Evolutionary conservation across 2,329 filamentous ascomycete species (phyloP).

Genomic region (Trichoderma koningiopsis): DNA sequence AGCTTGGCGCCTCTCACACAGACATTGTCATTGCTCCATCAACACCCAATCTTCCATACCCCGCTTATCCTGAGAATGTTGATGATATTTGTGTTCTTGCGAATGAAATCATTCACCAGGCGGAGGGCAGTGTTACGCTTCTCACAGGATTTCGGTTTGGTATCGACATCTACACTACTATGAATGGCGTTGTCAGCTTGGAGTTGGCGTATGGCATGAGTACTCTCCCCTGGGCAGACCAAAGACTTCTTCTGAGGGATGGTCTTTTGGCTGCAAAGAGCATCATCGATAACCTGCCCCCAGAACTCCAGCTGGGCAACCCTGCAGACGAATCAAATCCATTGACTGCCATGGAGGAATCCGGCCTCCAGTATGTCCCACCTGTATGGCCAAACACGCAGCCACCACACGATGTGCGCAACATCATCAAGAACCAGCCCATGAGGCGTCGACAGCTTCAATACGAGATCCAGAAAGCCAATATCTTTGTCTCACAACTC

Average conservation of each 20-base stretch:
- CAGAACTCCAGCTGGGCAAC: conserved; percentile 63
- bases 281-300: conserved; percentile 67
- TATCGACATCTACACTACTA: conserved; percentile 76
- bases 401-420: conserved; percentile 54
- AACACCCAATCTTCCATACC: conserved; percentile 74
- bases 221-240: conserved; percentile 75
- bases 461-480: conserved; percentile 89
- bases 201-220: conserved; percentile 82
- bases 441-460: conserved; percentile 62
- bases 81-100: conserved; percentile 81
- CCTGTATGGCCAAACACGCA: conserved; percentile 51
- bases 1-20: conserved; percentile 70
- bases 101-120: conserved; percentile 70
- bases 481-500: conserved; percentile 81
- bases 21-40: conserved; percentile 76
- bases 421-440: conserved; percentile 52
- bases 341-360: conserved; percentile 47
- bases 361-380: conserved; percentile 55
- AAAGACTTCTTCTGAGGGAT: conserved; percentile 71
- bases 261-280: conserved; percentile 71
- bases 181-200: conserved; percentile 75
- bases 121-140: conserved; percentile 66
- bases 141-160: conserved; percentile 81
- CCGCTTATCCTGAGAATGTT: conserved; percentile 76
- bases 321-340: conserved; percentile 41